These are phyloP conservation scores for Apodospora peruviana DNA, from an alignment of 495 filamentous ascomycete genomes.

Conservation along the genomic window DNA sequence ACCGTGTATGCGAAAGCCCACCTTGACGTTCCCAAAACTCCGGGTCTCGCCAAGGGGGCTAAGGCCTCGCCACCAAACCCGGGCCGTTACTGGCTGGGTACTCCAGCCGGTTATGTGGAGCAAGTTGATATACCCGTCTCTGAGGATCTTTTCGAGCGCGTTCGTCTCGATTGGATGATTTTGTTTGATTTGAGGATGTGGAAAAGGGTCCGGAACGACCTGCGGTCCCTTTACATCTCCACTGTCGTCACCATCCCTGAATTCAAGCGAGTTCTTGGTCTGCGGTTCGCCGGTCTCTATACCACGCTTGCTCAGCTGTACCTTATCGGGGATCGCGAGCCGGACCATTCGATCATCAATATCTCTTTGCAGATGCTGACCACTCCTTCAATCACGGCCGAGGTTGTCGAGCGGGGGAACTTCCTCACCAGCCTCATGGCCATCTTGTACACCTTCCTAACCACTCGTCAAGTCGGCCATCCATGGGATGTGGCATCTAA, in stretches of 20 bases:
- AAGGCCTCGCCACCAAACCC: conserved; percentile 37
- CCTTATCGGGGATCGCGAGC: conserved; percentile 91
- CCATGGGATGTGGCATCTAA: conserved; percentile 78
- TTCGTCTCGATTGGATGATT: conserved; percentile 91
- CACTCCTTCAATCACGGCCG: conserved; percentile 89
- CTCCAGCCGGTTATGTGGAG: conserved; percentile 57
- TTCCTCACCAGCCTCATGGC: conserved; percentile 92
- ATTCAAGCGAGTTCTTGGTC: conserved; percentile 92
- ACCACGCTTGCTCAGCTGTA: conserved; percentile 91
- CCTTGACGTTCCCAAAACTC: conserved; percentile 54
- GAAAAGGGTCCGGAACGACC: conserved; percentile 87
- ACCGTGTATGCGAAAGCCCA: conserved; percentile 48
- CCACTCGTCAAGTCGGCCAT: conserved; percentile 89
- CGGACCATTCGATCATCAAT: conserved; percentile 97
- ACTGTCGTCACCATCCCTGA: conserved; percentile 91
- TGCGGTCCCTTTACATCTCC: conserved; percentile 91
- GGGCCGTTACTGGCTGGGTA: conserved; percentile 81
- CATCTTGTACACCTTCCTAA: conserved; percentile 95
- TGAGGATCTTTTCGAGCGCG: conserved; percentile 80
- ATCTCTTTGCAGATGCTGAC: conserved; percentile 94
- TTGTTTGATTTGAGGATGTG: conserved; percentile 94
- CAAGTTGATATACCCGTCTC: conserved; percentile 57
- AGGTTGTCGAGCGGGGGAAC: conserved; percentile 92
- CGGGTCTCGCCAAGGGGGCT: conserved; percentile 30
- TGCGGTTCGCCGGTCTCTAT: conserved; percentile 90